Evolutionary conservation across 257 asterid species (phyloP), one percentile per base, ranked within the genome.

Genomic region (Coffea canephora): DNA sequence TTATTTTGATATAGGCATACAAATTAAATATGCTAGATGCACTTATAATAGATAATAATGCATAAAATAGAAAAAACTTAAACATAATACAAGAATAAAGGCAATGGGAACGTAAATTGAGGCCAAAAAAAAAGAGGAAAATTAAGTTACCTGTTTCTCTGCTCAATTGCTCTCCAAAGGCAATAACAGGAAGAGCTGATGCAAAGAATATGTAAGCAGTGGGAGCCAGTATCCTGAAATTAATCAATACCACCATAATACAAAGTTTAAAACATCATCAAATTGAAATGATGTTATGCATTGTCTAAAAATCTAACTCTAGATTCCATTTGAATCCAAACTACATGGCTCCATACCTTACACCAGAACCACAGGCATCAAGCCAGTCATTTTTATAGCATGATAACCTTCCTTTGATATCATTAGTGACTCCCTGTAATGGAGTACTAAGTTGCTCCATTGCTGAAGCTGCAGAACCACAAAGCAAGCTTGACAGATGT

Each of bases 151-250:
- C 97, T 86, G 99, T 92, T 87, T 90, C 97, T 76, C 98, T 86
- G 82, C 97, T 94, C 84, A 94, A 71, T 76, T 94, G 97, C 85
- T 94, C 97, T 46, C 98, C 97, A 41, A 94, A 94, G 73, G 97
- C 97, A 81, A 94, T 91, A 31, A 94, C 98, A 52, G 98, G 98
- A 76, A 94, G 91, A 68, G 97, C 97, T 72, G 98, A 94, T 72
- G 98, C 98, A 75, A 94, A 92, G 96, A 94, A 94, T 54, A 94
- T 88, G 77, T 92, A 94, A 8, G 97, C 89, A 3, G 98, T 89
- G 71, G 98, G 98, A 82, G 98, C 98, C 65, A 94, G 78, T 86
- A 94, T 93, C 91, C 98, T 94, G 86, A 82, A 83, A 77, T 78
- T 36, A 52, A 81, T 49, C 75, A 77, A 85, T 57, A 61, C 52